Conservation (phyloP, 495 filamentous ascomycete species). For the Penicillium cosmopolitanum region DNA sequence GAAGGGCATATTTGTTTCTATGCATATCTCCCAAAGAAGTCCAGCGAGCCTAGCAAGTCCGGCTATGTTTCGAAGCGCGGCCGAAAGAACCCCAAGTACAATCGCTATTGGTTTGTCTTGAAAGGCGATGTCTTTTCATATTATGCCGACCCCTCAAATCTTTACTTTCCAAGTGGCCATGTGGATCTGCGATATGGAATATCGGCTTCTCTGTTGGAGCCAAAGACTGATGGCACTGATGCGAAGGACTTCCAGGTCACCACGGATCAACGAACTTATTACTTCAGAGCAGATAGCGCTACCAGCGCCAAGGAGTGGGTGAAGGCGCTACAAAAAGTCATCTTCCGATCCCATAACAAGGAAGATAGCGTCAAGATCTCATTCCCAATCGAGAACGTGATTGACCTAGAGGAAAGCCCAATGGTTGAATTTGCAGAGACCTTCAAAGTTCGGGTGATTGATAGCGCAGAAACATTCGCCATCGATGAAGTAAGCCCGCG, state of each 20-base stretch:
- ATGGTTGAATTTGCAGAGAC: constrained; percentile 94
- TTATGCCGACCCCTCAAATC: constrained; percentile 77
- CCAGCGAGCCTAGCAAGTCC: constrained; percentile 78
- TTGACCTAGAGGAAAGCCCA: constrained; percentile 90
- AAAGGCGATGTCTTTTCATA: constrained; percentile 97
- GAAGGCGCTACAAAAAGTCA: constrained; percentile 88
- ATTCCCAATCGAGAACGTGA: constrained; percentile 82
- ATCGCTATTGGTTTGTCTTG: constrained; percentile 94
- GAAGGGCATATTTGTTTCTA: constrained; percentile 94
- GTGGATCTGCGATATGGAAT: constrained; percentile 93
- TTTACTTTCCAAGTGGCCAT: constrained; percentile 90
- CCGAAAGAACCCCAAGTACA: constrained; percentile 84
- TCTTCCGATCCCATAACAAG: constrained; percentile 94
- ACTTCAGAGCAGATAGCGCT: constrained; percentile 87
- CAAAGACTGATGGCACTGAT: constrained; percentile 73
- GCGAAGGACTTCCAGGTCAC: constrained; percentile 75
- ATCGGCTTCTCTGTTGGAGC: constrained; percentile 69
- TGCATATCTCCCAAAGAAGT: constrained; percentile 91
- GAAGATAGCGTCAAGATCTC: constrained; percentile 97
- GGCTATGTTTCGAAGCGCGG: constrained; percentile 90
- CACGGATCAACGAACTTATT: constrained; percentile 81
- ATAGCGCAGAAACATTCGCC: constrained; percentile 89
- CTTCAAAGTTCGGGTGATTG: constrained; percentile 88
- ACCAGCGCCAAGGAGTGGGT: constrained; percentile 97
- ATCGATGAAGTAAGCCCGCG: constrained; percentile 79